A percentile compares a stretch with the other conserved stretches of the same genome.
These are phyloP conservation scores for Vigna mungo DNA, from an alignment of 306 rosid species.

Conservation along the genomic window DNA sequence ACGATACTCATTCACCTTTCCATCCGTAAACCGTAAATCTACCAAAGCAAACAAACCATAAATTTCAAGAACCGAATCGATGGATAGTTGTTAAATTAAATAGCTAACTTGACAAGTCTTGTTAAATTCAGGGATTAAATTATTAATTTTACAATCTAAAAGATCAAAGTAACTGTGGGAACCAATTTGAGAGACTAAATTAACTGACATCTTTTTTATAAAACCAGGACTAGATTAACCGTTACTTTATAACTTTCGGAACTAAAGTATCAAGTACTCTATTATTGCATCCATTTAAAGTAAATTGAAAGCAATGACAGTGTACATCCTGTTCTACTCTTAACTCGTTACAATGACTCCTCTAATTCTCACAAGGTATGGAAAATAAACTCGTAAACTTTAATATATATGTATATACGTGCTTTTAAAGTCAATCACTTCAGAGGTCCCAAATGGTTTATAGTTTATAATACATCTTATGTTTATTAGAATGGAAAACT, in stretches of 20 bases:
- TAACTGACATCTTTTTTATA: not conserved
- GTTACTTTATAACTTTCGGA: not conserved
- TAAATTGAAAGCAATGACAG: slow-evolving; percentile 16
- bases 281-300: not conserved
- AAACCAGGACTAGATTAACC: not conserved
- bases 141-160: no score
- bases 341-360: not conserved
- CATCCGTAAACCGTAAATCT: no score
- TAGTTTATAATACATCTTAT: not conserved
- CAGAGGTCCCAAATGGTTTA: not conserved
- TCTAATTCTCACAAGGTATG: not conserved
- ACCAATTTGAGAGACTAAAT: not conserved
- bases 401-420: not conserved
- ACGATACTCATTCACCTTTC: no score
- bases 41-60: no score
- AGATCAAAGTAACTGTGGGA: no score
- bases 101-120: not conserved
- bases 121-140: not conserved
- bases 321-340: not conserved
- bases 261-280: not conserved
- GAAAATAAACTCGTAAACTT: not conserved
- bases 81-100: not conserved
- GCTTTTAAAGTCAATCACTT: slow-evolving; percentile 16
- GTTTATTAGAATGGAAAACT: not conserved
- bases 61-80: not conserved